Conservation (phyloP, 139 green algal genomes). For the Closterium sp. region DNA sequence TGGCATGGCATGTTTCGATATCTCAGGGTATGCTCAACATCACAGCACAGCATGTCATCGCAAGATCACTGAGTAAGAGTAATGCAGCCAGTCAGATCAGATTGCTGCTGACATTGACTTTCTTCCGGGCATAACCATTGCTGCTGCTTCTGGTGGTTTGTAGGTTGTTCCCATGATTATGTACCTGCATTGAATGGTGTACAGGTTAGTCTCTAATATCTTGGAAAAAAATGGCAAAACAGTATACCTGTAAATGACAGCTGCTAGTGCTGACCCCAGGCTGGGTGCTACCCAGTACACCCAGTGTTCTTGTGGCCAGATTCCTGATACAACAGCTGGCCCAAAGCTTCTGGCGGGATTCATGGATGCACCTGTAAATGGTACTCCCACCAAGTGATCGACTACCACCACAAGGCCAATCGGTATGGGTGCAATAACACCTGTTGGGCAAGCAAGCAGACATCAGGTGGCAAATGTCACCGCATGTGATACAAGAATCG, state of each 20-base stretch:
- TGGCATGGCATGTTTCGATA: no score
- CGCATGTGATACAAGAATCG: no score
- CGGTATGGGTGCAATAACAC: constrained; percentile 37
- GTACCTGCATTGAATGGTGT: background rate
- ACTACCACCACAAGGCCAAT: constrained; percentile 50
- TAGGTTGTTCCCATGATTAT: background rate
- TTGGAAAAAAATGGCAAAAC: no score
- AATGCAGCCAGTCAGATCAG: background rate
- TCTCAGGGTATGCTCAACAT: no score
- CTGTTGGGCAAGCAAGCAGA: constrained; percentile 4
- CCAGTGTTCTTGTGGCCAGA: constrained; percentile 15
- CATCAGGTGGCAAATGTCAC: background rate
- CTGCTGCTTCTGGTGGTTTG: background rate
- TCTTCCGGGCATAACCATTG: background rate
- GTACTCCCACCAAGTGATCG: constrained; percentile 41
- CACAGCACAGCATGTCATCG: no score
- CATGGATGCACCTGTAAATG: constrained; percentile 49
- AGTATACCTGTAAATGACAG: constrained; percentile 23
- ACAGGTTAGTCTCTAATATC: no score
- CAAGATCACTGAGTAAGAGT: no score
- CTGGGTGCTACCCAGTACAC: constrained; percentile 33
- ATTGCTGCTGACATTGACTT: background rate
- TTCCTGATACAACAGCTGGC: constrained; percentile 28
- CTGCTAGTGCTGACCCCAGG: constrained; percentile 33
- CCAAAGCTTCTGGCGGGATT: constrained; percentile 45